Base-by-base conservation (phyloP, 345 rosid species). In the Aquilaria yunnanensis region DNA sequence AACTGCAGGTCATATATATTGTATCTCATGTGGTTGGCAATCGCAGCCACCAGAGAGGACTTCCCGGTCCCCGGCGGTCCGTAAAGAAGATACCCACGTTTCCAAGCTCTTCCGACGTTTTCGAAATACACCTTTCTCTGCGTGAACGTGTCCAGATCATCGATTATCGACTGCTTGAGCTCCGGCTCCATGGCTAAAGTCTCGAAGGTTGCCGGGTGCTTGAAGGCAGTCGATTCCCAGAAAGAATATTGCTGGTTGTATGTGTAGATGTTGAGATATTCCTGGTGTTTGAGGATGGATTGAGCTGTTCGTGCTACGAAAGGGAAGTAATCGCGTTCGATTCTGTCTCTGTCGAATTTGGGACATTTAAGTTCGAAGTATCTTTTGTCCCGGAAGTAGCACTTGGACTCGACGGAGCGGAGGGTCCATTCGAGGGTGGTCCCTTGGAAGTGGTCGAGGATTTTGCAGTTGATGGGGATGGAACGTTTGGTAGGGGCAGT, bases 241-340 rank as follows among this genome's bases (percentile, higher is more conserved):
- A 48, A 47, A 3, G 41, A 60, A 60, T 67, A 50, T 0, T 70
- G 65, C 12, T 51, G 62, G 14, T 69, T 57, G 9, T 73, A 77
- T 6, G 77, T 73, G 47, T 72, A 73, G 29, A 77, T 71, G 51
- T 67, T 66, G n/a, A 77, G 74, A 3, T 46, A 56, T 11, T 77
- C 72, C 1, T 77, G 56, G 13, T 41, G 41, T 0, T 52, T 64
- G 48, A 64, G 31, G 23, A 77, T 70, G 2, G 56, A 41, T 12
- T 67, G 57, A 1, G 77, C 78, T 1, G 16, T 51, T 1, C 41
- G 13, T 4, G 48, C 58, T 14, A 77, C 56, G 23, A 66, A 56
- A 31, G 75, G 77, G 10, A 77, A 3, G 47, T 77, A 77, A 10
- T n/a, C 16, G 0, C 49, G 11, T 0, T 56, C 41, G 2, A 73